These are phyloP conservation scores for Starmerella kuoi DNA, from an alignment of 805 yeast genomes.

Conservation along the genomic window DNA sequence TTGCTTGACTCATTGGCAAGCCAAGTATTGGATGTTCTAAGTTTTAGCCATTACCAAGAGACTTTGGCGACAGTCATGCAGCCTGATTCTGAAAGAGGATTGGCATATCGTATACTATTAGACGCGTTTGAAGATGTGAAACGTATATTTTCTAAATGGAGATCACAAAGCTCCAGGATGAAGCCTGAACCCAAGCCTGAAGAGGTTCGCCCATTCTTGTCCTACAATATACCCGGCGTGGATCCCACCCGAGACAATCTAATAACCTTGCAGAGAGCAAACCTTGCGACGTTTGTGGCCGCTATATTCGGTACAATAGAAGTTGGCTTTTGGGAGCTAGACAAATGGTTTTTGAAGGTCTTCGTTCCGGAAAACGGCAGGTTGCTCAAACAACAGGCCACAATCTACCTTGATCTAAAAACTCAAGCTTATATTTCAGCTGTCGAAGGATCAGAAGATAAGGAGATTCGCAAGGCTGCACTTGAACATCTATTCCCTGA, in stretches of 20 bases:
- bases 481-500: constrained; percentile 66
- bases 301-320: constrained; percentile 76
- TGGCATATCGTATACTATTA: constrained; percentile 51
- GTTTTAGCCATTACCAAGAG: constrained; percentile 60
- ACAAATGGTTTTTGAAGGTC: constrained; percentile 72
- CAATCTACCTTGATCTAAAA: constrained; percentile 69
- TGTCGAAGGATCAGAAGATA: constrained; percentile 37
- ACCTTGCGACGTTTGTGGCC: constrained; percentile 76
- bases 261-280: constrained; percentile 66
- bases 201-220: constrained; percentile 19
- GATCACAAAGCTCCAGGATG: constrained; percentile 11
- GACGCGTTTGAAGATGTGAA: constrained; percentile 69
- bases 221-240: constrained; percentile 13
- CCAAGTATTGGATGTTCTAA: constrained; percentile 58
- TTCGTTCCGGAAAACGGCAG: constrained; percentile 64
- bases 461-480: constrained; percentile 50
- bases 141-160: constrained; percentile 37
- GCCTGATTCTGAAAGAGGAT: constrained; percentile 50
- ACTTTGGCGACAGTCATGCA: constrained; percentile 56
- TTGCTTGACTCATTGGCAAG: constrained; percentile 70
- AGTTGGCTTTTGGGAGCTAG: constrained; percentile 75
- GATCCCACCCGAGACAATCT: constrained; percentile 30
- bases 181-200: constrained; percentile 12
- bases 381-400: constrained; percentile 68
- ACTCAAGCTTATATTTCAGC: constrained; percentile 94